These are phyloP conservation scores for Lyophyllum atratum DNA, from an alignment of 768 basidiomycete genomes.

Conservation along the genomic window DNA sequence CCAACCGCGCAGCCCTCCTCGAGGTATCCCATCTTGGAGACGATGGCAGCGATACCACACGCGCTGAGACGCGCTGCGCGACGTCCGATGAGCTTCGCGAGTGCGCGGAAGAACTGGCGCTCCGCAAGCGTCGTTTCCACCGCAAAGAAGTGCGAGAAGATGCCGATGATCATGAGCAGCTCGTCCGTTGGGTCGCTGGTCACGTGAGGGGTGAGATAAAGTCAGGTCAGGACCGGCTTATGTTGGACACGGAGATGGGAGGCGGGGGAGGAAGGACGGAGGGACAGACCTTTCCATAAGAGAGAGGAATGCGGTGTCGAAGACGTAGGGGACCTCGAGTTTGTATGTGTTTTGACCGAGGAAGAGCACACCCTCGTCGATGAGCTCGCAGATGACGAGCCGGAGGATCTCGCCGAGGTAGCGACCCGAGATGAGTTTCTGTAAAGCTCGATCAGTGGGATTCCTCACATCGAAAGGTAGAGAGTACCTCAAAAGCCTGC, in stretches of 20 bases:
- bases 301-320: conserved; percentile 97
- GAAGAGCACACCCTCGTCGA: conserved; percentile 96
- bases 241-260: neutral
- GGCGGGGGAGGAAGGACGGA: neutral
- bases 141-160: conserved; percentile 96
- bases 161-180: conserved; percentile 93
- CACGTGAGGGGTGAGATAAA: neutral
- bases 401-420: conserved; percentile 97
- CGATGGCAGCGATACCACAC: conserved; percentile 96
- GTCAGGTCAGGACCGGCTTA: neutral
- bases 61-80: conserved; percentile 90
- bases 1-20: conserved; percentile 90
- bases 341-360: conserved; percentile 99
- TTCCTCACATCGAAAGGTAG: neutral
- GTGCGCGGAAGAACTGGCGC: conserved; percentile 94
- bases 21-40: conserved; percentile 90
- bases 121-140: conserved; percentile 96
- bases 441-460: neutral
- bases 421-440: conserved; percentile 96
- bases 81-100: conserved; percentile 86
- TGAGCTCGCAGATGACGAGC: conserved; percentile 92
- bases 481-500: conserved; percentile 82
- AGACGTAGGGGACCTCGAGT: conserved; percentile 87
- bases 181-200: conserved; percentile 93
- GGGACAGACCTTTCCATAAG: conserved; percentile 84